phyloP scores from a whole-genome alignment of 2,329 filamentous ascomycete species.

The Blastomyces gilchristii region DNA sequence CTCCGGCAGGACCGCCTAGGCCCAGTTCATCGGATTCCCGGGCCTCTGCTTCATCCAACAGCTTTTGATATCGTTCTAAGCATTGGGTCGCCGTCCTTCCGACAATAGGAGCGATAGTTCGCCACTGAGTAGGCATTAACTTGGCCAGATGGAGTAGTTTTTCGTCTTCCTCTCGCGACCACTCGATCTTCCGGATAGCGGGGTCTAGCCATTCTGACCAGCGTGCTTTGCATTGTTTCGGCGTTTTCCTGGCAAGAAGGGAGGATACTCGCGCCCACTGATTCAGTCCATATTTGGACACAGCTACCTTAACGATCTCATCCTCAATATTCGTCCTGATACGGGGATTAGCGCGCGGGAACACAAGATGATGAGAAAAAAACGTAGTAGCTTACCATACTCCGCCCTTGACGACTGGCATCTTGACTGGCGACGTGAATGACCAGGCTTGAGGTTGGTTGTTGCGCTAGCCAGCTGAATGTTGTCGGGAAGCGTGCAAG shows the following conservation, averaged over 20 bases:
- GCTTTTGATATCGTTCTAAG: constrained; percentile 89
- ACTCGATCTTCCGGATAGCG: constrained; percentile 96
- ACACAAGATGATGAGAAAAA: constrained; percentile 9
- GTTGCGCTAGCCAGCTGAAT: background rate
- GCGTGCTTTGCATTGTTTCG: constrained; percentile 97
- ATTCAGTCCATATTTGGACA: constrained; percentile 89
- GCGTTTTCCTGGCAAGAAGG: constrained; percentile 88
- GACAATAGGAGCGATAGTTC: constrained; percentile 93
- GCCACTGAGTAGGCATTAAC: constrained; percentile 98
- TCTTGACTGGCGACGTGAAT: constrained; percentile 27
- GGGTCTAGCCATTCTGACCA: constrained; percentile 99
- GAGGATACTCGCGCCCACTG: constrained; percentile 99
- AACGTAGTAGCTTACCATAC: constrained; percentile 40
- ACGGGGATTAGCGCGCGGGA: constrained; percentile 16
- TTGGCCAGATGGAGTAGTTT: constrained; percentile 93
- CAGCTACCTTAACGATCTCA: constrained; percentile 92
- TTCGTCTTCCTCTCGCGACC: constrained; percentile 97
- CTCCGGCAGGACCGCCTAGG: constrained; percentile 74
- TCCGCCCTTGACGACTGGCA: constrained; percentile 58
- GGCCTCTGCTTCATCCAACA: constrained; percentile 90
- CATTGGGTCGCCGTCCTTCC: constrained; percentile 95
- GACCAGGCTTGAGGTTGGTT: background rate
- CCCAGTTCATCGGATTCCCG: constrained; percentile 72
- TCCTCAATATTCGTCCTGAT: constrained; percentile 61
- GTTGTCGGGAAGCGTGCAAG: background rate